Evolutionary conservation across 495 filamentous ascomycete genomes (phyloP).

Genomic region (Neurospora sp.): DNA sequence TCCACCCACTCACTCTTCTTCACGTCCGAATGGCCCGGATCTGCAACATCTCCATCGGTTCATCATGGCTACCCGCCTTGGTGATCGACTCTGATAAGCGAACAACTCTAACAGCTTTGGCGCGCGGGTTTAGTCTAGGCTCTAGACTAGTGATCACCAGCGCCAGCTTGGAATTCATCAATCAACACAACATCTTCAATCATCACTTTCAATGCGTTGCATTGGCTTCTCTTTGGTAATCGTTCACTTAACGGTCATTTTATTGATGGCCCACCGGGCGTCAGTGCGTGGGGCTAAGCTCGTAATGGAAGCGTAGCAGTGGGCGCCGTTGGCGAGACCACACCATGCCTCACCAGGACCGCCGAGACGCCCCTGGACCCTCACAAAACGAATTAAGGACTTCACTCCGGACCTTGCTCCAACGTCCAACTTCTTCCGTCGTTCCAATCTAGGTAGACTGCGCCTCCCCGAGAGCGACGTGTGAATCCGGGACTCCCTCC

Average conservation of each 20-base stretch:
- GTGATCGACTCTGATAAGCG: neutral
- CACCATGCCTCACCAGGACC: neutral
- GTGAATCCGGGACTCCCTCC: neutral
- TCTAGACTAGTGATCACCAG: neutral
- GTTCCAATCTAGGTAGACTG: neutral
- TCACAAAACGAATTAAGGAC: neutral
- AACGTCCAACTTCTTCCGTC: neutral
- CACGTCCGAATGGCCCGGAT: neutral
- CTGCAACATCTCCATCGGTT: neutral
- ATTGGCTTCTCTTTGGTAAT: neutral
- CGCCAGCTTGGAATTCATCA: neutral
- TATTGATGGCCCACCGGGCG: neutral
- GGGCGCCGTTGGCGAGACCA: neutral
- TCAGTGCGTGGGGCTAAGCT: neutral
- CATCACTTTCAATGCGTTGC: neutral
- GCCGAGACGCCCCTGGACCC: neutral
- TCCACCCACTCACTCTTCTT: neutral
- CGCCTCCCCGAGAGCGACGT: neutral
- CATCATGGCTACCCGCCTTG: neutral
- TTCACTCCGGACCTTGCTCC: neutral
- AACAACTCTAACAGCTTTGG: neutral
- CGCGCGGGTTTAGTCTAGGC: neutral
- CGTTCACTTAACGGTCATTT: neutral
- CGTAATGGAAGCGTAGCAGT: neutral
- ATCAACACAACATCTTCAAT: neutral